These are phyloP conservation scores for Talaromyces sp. DNA, from an alignment of 2,329 filamentous ascomycete genomes.

Conservation along the genomic window DNA sequence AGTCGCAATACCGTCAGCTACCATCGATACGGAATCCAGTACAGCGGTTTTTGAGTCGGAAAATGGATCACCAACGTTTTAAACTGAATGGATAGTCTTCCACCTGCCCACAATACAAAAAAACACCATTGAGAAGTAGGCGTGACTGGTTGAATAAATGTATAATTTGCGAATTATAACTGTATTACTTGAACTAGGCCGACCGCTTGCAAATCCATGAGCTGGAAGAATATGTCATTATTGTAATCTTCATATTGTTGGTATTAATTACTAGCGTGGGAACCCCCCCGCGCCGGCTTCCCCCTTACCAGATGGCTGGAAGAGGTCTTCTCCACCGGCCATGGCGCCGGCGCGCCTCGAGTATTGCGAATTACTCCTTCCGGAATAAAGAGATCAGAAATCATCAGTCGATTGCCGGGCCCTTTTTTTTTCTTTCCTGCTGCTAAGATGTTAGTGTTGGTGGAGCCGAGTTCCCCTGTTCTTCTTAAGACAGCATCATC, in stretches of 20 bases:
- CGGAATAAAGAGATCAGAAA: background rate
- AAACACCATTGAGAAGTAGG: background rate
- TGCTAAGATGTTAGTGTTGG: background rate
- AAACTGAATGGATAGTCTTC: background rate
- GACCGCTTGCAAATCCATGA: background rate
- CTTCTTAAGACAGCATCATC: background rate
- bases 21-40: background rate
- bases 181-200: background rate
- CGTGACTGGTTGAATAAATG: background rate
- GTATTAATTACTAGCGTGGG: background rate
- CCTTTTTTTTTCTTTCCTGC: background rate
- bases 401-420: background rate
- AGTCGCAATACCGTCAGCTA: background rate
- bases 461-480: background rate
- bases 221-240: background rate
- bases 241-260: background rate
- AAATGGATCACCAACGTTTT: background rate
- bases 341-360: background rate
- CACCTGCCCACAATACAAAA: background rate
- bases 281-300: background rate
- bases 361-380: background rate
- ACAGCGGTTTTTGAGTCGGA: background rate
- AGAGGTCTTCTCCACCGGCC: conserved; percentile 15
- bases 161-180: background rate
- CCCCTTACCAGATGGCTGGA: conserved; percentile 10